Base-by-base conservation (phyloP, 768 basidiomycete genomes). In the Mycena leptocephala region DNA sequence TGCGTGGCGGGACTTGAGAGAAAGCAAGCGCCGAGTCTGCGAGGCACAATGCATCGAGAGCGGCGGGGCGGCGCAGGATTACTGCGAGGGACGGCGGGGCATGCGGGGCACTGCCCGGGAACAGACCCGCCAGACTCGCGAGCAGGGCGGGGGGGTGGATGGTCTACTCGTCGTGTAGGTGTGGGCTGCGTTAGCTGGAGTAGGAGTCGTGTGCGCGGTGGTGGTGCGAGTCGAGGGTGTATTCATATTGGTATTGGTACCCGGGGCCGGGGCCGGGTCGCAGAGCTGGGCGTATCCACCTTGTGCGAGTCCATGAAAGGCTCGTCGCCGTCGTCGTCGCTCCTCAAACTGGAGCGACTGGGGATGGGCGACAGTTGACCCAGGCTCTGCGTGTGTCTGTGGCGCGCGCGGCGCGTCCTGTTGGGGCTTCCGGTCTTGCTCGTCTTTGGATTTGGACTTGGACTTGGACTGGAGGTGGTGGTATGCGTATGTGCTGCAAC, bases 111-210 rank as follows among this genome's bases (percentile, higher is more conserved):
- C 24, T 18, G n/a, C n/a, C n/a, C n/a, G 68, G 73, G 62, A 78
- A 66, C 32, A 70, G 39, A n/a, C 69, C 58, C 66, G 35, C 39
- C 3, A 68, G 67, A 18, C 64, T 41, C 71, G 82, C 26, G 79
- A 85, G 62, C 74, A 86, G 72, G 67, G 80, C 37, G 75, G 76
- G 81, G 61, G 22, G 9, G 26, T 33, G 48, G 59, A 5, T 5
- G 35, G 6, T 35, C 30, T 37, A 55, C 65, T 68, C 48, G 41
- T 48, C 10, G 33, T 76, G 28, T 79, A 33, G 32, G 32, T 58
- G 18, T n/a, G n/a, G n/a, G n/a, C n/a, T n/a, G n/a, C n/a, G n/a
- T n/a, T n/a, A n/a, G n/a, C n/a, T n/a, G n/a, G n/a, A n/a, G n/a
- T n/a, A n/a, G n/a, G n/a, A n/a, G 32, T 33, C 13, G 24, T 55